Percentiles rank a stretch among this genome's conserved stretches.
Evolutionary conservation across 2,329 filamentous ascomycete species (phyloP).

Genomic region (Calonectria honghensis): DNA sequence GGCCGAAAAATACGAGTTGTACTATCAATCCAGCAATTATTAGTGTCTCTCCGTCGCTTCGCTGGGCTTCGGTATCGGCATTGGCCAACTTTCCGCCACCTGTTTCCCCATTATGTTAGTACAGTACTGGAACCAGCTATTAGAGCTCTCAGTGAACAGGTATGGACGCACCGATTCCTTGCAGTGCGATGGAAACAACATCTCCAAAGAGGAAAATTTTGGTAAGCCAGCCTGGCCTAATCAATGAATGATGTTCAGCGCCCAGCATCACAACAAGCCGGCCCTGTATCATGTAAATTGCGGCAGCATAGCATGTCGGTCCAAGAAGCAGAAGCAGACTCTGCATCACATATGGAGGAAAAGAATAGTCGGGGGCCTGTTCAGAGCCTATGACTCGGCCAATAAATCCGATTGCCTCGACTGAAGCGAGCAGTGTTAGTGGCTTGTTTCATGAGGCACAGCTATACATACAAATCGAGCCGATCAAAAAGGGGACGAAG

Average conservation of each 20-base stretch:
- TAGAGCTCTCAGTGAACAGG: not conserved
- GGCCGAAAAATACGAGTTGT: not conserved
- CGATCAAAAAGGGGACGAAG: slow-evolving; percentile 21
- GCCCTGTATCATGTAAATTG: slow-evolving; percentile 24
- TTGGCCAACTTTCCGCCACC: slow-evolving; percentile 15
- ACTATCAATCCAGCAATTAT: slow-evolving; percentile 43
- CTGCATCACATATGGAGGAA: slow-evolving; percentile 20
- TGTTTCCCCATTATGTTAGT: not conserved
- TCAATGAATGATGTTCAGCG: slow-evolving; percentile 3
- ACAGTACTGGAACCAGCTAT: too few species aligned
- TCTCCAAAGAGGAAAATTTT: slow-evolving; percentile 27
- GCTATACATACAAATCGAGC: not conserved
- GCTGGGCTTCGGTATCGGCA: slow-evolving; percentile 20
- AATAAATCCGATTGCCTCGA: slow-evolving; percentile 24
- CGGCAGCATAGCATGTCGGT: slow-evolving; percentile 15
- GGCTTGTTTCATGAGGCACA: too few species aligned
- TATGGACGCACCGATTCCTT: not conserved
- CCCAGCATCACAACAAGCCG: not conserved
- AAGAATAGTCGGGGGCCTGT: slow-evolving; percentile 11
- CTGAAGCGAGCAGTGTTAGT: not conserved
- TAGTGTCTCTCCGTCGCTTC: slow-evolving; percentile 58
- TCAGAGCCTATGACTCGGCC: slow-evolving; percentile 5
- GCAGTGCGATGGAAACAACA: slow-evolving; percentile 33
- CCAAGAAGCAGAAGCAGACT: slow-evolving; percentile 8
- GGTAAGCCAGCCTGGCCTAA: slow-evolving; percentile 17